phyloP scores from a whole-genome alignment of 83 land plant species.

The Picea engelmannii region DNA sequence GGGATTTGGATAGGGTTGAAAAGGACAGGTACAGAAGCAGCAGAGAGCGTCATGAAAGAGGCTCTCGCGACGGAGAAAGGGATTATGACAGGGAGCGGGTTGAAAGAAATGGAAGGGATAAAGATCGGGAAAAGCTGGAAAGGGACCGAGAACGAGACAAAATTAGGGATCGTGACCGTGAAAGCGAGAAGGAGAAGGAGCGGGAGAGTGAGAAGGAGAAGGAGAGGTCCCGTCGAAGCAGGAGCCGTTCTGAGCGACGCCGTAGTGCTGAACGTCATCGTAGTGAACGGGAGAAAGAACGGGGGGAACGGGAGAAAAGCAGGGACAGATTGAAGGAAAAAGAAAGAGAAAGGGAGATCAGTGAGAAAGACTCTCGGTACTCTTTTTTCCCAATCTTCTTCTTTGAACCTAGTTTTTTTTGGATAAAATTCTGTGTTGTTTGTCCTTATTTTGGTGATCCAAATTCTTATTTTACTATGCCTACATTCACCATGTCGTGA shows the following conservation, averaged over 20 bases:
- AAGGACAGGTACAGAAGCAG: constrained; percentile 17
- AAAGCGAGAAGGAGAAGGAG: constrained; percentile 29
- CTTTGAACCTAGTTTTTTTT: background rate
- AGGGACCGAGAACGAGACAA: constrained; percentile 40
- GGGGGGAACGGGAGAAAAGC: constrained; percentile 17
- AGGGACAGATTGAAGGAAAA: constrained; percentile 31
- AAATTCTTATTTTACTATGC: no score
- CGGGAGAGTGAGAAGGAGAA: constrained; percentile 35
- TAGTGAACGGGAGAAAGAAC: constrained; percentile 37
- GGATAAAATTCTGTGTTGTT: background rate
- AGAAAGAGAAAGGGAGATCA: constrained; percentile 39
- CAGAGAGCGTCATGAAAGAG: constrained; percentile 23
- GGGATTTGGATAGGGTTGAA: constrained; percentile 31
- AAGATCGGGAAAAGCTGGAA: constrained; percentile 24
- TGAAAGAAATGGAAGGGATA: constrained; percentile 21
- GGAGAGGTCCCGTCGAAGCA: constrained; percentile 44
- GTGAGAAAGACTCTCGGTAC: constrained; percentile 48
- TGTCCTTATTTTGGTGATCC: background rate
- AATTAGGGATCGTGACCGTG: constrained; percentile 42
- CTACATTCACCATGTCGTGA: no score
- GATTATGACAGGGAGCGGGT: constrained; percentile 27
- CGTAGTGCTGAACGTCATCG: constrained; percentile 23
- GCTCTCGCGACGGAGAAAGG: constrained; percentile 22
- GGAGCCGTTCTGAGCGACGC: constrained; percentile 46
- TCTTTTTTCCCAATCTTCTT: background rate